Conservation (phyloP, 169 alveolate species). For the Neospora caninum region DNA sequence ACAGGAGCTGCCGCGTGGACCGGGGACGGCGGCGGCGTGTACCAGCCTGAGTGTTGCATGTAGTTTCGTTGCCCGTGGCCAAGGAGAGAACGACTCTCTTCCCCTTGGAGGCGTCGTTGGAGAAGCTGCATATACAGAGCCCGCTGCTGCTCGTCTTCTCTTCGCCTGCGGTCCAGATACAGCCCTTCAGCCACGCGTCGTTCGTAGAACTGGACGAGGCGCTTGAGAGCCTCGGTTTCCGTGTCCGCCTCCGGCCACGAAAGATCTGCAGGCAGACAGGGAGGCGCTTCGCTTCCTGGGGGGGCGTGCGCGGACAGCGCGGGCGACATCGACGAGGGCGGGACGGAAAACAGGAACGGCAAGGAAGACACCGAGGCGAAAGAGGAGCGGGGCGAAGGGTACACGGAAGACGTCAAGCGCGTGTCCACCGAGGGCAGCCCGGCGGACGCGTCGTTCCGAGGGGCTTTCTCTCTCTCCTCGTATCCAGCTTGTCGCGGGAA, state of each 20-base stretch:
- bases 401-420: too few relatives aligned
- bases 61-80: not conserved
- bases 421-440: too few relatives aligned
- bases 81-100: not conserved
- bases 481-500: too few relatives aligned
- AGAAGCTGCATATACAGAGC: not conserved
- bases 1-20: too few relatives aligned
- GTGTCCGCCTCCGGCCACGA: not conserved
- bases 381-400: not conserved
- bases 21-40: too few relatives aligned
- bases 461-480: too few relatives aligned
- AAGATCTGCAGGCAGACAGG: not conserved
- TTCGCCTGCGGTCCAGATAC: not conserved
- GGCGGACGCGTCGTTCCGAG: too few relatives aligned
- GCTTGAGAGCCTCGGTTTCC: not conserved
- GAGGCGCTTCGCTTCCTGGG: not conserved
- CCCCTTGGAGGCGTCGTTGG: not conserved
- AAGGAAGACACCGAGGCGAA: not conserved
- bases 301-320: not conserved
- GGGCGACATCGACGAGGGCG: not conserved
- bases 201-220: not conserved
- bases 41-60: too few relatives aligned
- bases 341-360: not conserved
- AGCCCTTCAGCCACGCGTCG: not conserved
- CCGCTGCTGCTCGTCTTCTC: not conserved